Evolutionary conservation across 2,329 filamentous ascomycete genomes (phyloP).

Genomic region (Fusarium austroafricanum): DNA sequence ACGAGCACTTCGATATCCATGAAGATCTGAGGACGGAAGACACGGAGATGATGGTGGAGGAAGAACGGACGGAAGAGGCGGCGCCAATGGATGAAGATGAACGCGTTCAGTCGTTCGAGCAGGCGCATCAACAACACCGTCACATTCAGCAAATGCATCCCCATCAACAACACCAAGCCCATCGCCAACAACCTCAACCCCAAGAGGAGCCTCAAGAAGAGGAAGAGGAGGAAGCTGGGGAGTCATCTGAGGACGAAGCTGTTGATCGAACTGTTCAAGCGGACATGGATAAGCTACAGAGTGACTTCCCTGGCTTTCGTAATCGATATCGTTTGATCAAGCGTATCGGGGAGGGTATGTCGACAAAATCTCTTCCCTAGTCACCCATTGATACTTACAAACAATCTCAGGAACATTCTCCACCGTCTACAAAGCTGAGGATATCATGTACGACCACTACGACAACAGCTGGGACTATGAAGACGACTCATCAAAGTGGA

Average conservation of each 20-base stretch:
- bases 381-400: slow-evolving; percentile 16
- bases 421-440: slow-evolving; percentile 98
- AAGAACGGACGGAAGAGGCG: slow-evolving; percentile 47
- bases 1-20: slow-evolving; percentile 61
- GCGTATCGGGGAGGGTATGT: slow-evolving; percentile 90
- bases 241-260: slow-evolving; percentile 68
- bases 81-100: slow-evolving; percentile 39
- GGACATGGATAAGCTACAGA: slow-evolving; percentile 88
- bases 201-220: slow-evolving; percentile 46
- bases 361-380: not conserved
- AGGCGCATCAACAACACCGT: slow-evolving; percentile 33
- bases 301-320: slow-evolving; percentile 84
- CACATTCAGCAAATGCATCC: slow-evolving; percentile 23
- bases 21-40: slow-evolving; percentile 63
- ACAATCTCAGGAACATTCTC: slow-evolving; percentile 88
- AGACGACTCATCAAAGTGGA: slow-evolving; percentile 73
- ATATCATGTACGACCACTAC: slow-evolving; percentile 85
- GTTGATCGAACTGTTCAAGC: slow-evolving; percentile 78
- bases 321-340: slow-evolving; percentile 91
- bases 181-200: slow-evolving; percentile 23
- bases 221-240: slow-evolving; percentile 56
- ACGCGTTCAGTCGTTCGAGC: slow-evolving; percentile 44
- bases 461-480: slow-evolving; percentile 89
- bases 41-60: slow-evolving; percentile 62
- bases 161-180: slow-evolving; percentile 24